Evolutionary conservation across 2,329 filamentous ascomycete species (phyloP), one percentile per base, ranked within the genome.

Genomic region (Hypoxylon sp.): DNA sequence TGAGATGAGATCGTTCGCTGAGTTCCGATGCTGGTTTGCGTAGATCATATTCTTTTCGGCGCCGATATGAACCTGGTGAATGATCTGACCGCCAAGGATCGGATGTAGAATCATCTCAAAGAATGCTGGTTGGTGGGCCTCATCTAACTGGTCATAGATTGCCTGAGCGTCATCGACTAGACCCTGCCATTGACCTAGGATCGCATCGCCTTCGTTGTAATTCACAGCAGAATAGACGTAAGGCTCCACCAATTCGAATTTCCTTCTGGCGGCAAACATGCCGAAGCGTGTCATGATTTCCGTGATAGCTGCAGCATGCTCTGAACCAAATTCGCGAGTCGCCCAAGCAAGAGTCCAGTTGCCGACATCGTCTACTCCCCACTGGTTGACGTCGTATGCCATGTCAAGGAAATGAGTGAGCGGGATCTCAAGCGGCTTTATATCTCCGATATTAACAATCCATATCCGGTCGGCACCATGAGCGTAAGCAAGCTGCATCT

Each of bases 391-490:
- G 73, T 92, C 87, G 75, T 92, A 92, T 1, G 89, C 90, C 66
- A 92, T 82, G 69, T 91, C 89, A 68, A 92, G 80, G 79, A 89
- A 91, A 76, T 91, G 89, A 73, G 82, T 87, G 74, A 91, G 88
- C 19, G 89, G 88, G 14, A 91, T 82, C 79, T 91, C 87, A 78
- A 76, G 80, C 1, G 87, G 86, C 74, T 90, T 91, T 68, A 90
- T 80, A 70, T 91, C 88, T 11, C 87, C 88, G 3, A 90, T 85
- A 69, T 91, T 91, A 68, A 90, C 85, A 48, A 90, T 83, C 89
- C 88, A 90, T 63, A 91, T 88, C 30, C 84, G 81, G 49, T 84
- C 82, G 1, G 89, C 88, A 1, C 86, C 81, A 23, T 86, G 81
- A 23, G 85, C 79, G 63, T 89, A 86, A 1, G 89, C 86, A 4